phyloP scores from a whole-genome alignment of 805 yeast genomes.

The Wickerhamiella azyma region DNA sequence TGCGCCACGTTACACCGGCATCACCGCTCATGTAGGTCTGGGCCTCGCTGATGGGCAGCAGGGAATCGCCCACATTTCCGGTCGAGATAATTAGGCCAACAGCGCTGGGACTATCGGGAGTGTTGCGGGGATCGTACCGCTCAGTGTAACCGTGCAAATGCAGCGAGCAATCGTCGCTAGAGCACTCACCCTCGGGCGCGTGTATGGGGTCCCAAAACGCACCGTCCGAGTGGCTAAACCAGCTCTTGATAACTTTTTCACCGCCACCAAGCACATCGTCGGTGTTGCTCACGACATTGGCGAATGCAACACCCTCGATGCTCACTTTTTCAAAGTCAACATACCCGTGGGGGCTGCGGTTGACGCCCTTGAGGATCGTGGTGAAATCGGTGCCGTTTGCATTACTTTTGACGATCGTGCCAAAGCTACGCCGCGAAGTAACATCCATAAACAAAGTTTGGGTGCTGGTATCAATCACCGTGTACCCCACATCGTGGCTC shows the following conservation, averaged over 20 bases:
- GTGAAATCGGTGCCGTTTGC: conserved; percentile 84
- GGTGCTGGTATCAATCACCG: conserved; percentile 60
- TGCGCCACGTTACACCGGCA: conserved; percentile 84
- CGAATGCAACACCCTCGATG: conserved; percentile 69
- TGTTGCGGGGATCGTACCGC: conserved; percentile 67
- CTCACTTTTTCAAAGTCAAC: conserved; percentile 83
- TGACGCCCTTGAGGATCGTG: conserved; percentile 51
- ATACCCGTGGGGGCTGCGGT: conserved; percentile 56
- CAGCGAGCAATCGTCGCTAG: conserved; percentile 50
- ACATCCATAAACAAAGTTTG: conserved; percentile 72
- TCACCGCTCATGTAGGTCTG: conserved; percentile 73
- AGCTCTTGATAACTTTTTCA: conserved; percentile 49
- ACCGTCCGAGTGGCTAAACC: conserved; percentile 81
- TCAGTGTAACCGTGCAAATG: conserved; percentile 88
- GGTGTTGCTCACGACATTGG: conserved; percentile 53
- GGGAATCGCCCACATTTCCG: conserved; percentile 72
- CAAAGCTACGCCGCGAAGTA: conserved; percentile 59
- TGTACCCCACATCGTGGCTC: conserved; percentile 37
- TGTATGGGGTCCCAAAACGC: conserved; percentile 62
- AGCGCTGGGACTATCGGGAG: conserved; percentile 79
- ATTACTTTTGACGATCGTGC: conserved; percentile 75
- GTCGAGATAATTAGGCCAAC: conserved; percentile 78
- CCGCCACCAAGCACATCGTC: conserved; percentile 33
- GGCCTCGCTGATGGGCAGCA: conserved; percentile 39
- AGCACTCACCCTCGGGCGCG: conserved; percentile 64